These are phyloP conservation scores for Verticillium nubilum DNA, from an alignment of 2,329 filamentous ascomycete species.

Conservation along the genomic window DNA sequence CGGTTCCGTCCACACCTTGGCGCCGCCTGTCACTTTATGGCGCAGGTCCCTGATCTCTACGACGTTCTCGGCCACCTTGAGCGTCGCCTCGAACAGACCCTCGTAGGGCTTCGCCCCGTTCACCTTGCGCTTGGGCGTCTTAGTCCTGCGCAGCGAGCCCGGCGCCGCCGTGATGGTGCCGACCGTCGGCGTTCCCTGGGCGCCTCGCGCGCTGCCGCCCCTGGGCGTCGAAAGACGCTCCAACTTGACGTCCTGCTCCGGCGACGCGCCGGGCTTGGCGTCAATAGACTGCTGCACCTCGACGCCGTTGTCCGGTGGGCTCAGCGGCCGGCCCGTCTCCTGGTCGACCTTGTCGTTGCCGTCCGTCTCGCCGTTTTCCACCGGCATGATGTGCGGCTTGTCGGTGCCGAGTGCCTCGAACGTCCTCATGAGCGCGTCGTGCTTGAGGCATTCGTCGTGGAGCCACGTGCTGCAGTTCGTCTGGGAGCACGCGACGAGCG, in stretches of 20 bases:
- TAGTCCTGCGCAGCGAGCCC: constrained; percentile 21
- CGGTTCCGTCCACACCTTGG: constrained; percentile 48
- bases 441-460: constrained; percentile 56
- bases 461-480: constrained; percentile 54
- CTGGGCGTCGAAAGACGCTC: constrained; percentile 11
- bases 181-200: constrained; percentile 7
- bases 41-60: constrained; percentile 49
- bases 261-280: constrained; percentile 37
- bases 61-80: constrained; percentile 30
- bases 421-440: constrained; percentile 45
- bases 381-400: constrained; percentile 37
- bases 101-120: constrained; percentile 45
- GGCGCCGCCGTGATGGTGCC: constrained; percentile 4
- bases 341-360: constrained; percentile 3
- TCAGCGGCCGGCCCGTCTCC: constrained; percentile 34
- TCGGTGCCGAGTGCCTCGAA: constrained; percentile 44
- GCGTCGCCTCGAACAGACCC: constrained; percentile 44
- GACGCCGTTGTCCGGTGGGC: constrained; percentile 44
- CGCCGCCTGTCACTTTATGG: constrained; percentile 38
- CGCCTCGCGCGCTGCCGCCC: neutral
- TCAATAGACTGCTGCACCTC: constrained; percentile 48
- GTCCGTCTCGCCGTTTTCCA: constrained; percentile 7
- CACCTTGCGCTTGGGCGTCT: constrained; percentile 29
- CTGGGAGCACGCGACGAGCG: constrained; percentile 52
- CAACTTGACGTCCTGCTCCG: constrained; percentile 24